Evolutionary conservation across 768 basidiomycete species (phyloP).

Genomic region (Rhizopogon vinicolor): DNA sequence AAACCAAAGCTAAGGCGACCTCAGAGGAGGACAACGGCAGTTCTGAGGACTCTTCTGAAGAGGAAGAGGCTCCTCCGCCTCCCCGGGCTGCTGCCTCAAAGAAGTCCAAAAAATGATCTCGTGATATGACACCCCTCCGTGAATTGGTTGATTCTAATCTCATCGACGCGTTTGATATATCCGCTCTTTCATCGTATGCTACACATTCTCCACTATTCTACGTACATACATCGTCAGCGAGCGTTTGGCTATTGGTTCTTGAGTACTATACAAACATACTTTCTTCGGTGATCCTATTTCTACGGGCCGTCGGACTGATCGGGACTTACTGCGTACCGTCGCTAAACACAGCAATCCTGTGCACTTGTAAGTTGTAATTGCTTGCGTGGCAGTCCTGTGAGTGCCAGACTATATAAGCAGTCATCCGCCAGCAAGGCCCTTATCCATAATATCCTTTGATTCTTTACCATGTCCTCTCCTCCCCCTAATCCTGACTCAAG

Average conservation of each 20-base stretch:
- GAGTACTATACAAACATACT: neutral
- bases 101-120: conserved; percentile 19
- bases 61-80: conserved; percentile 31
- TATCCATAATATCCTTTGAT: conserved; percentile 4
- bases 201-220: neutral
- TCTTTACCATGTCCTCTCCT: conserved; percentile 35
- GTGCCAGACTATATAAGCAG: conserved; percentile 14
- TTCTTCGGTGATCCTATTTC: neutral
- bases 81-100: conserved; percentile 5
- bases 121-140: neutral
- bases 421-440: conserved; percentile 9
- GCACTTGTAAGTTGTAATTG: neutral
- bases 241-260: neutral
- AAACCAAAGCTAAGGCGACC: conserved; percentile 12
- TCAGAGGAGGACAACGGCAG: conserved; percentile 11
- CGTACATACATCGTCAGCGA: neutral
- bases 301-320: neutral
- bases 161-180: neutral
- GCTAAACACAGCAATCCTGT: conserved; percentile 23
- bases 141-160: neutral
- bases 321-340: conserved; percentile 3
- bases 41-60: conserved; percentile 21
- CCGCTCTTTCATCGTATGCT: neutral
- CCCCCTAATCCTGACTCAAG: conserved; percentile 53
- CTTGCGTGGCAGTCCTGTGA: neutral